Evolutionary conservation across 2,329 filamentous ascomycete genomes (phyloP).

Genomic region (Colletotrichum brevisporum): DNA sequence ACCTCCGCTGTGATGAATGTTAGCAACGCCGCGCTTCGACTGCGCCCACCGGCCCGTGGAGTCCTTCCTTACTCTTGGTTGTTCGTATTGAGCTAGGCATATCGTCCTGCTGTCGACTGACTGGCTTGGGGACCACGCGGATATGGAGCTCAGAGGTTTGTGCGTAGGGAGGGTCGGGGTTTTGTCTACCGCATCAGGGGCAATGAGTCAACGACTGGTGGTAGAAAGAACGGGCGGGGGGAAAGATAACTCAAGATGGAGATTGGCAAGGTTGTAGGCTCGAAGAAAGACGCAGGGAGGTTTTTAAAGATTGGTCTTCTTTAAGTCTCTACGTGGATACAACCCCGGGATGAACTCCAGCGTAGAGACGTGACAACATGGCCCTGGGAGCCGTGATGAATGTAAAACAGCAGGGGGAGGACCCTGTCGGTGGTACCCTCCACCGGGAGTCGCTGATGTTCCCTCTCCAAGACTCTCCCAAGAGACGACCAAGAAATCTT

Average conservation of each 20-base stretch:
- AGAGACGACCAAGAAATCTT: conserved; percentile 2
- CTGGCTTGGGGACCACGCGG: too few species aligned
- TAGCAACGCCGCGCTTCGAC: not conserved
- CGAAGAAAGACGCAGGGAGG: conserved; percentile 1
- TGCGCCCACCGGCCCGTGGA: too few species aligned
- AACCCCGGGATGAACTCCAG: conserved; percentile 18
- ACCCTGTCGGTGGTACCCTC: conserved; percentile 1
- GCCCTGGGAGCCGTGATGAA: conserved; percentile 5
- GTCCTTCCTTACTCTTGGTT: not conserved
- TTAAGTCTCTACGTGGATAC: conserved; percentile 10
- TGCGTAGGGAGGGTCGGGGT: too few species aligned
- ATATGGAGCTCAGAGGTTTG: too few species aligned
- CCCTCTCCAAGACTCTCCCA: not conserved
- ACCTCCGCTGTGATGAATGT: not conserved
- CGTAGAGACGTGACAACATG: not conserved
- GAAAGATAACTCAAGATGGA: not conserved
- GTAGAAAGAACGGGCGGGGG: too few species aligned
- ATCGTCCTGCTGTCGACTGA: too few species aligned
- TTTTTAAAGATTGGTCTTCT: conserved; percentile 17
- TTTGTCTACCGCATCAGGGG: not conserved
- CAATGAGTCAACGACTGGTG: not conserved
- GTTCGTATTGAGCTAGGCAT: too few species aligned
- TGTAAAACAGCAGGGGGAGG: conserved; percentile 9
- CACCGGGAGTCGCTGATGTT: not conserved
- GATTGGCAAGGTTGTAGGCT: not conserved